Base-by-base conservation (phyloP, 441 rosid genomes). In the Dalechampia spathulata region DNA sequence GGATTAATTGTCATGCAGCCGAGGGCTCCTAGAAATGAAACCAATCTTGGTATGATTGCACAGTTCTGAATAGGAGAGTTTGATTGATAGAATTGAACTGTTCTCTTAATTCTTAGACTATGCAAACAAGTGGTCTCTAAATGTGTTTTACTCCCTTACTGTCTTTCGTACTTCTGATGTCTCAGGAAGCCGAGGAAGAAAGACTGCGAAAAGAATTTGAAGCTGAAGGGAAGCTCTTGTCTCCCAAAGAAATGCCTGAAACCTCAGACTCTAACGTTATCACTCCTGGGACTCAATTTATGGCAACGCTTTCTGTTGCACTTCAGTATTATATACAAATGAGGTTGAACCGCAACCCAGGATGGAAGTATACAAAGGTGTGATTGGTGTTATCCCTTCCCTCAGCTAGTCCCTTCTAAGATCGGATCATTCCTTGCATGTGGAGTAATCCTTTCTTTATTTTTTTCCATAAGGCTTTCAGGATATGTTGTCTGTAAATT, bases 261-360 rank as follows among this genome's bases (percentile, higher is more conserved):
- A 87, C 97, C 39, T 68, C 71, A 0, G 97, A 93, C 69, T 87
- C 99, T 41, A 93, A 93, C 77, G 97, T 93, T 61, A 93, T 93
- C 58, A 93, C 99, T 49, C 99, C 99, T 7, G 99, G 99, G 60
- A 93, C 99, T 37, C 79, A 70, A 42, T 93, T 93, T 69, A 93
- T 93, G 99, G 89, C 83, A 20, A 83, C 66, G 52, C 88, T 93
- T 32, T 93, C 99, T 0, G 73, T 69, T 52, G 97, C 87, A 38
- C 95, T 93, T 72, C 97, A 87, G 66, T 90, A 90, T 74, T 85
- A 83, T 57, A 61, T 93, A 54, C 97, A 90, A 44, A 61, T 80
- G 72, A 87, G 97, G 78, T 72, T 90, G 78, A 93, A 93, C 69
- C 80, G 52, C 64, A 77, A 75, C 60, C 84, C 87, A 46, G 97